Evolutionary conservation across 2,329 filamentous ascomycete genomes (phyloP), one percentile per base, ranked within the genome.

Genomic region (Sporothrix brasiliensis): DNA sequence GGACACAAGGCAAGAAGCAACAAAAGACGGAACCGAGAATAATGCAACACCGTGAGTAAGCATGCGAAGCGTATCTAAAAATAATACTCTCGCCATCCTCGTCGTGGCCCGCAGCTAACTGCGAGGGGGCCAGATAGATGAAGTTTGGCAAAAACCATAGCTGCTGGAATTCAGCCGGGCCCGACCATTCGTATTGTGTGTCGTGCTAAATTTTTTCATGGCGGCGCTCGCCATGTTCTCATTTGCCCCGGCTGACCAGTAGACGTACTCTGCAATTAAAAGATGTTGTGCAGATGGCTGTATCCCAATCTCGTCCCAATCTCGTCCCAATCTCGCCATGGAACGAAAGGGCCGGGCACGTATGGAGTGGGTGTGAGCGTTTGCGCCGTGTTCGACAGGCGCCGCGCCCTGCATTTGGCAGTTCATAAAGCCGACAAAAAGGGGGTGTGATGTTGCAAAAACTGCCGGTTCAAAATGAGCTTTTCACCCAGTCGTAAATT

Each of bases 41-140:
- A 61, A 61, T 61, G 34, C n/a, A 24, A 47, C 39, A 13, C 58
- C 58, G 41, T 27, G 24, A 13, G 13, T 21, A 63, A n/a, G 21
- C 47, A 65, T 34, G n/a, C 61, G 44, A 50, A 10, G 27, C 9
- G 21, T 34, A 50, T 50, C 61, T 65, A 65, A 50, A 65, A 65
- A 65, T 65, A 65, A 65, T 65, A 65, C 47, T 21, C 41, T 50
- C 61, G 13, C 11, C 16, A 24, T 16, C 16, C 24, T 34, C 34
- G 2, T 34, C 34, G 6, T 34, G 34, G 34, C 14, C 24, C 44
- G 10, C 16, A 2, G 24, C 61, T 16, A 34, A 34, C 47, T 16
- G 44, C 47, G 9, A 50, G 41, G 41, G 14, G 41, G 41, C 3
- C 41, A 16, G 41, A 44, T 13, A 39, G 16, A 10, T 24, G 30